phyloP scores from a whole-genome alignment of 2,329 filamentous ascomycete species.

The Aspergillus viridinutans region DNA sequence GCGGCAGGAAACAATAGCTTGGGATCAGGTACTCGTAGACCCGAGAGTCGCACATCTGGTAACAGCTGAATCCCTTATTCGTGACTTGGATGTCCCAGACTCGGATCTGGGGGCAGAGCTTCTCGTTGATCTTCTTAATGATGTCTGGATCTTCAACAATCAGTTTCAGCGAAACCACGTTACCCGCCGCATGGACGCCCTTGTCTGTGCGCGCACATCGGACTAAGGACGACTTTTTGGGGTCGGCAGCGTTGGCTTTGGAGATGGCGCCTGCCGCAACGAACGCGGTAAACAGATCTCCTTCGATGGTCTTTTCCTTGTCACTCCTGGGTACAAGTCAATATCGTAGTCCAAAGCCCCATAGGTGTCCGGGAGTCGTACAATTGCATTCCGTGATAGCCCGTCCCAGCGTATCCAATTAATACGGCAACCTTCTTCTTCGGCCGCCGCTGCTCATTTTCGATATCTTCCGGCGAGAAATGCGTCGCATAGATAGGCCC shows the following conservation, averaged over 20 bases:
- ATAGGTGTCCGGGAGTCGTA: constrained; percentile 18
- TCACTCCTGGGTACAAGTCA: constrained; percentile 36
- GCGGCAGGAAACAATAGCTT: constrained; percentile 85
- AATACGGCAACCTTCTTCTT: constrained; percentile 96
- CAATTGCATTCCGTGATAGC: constrained; percentile 97
- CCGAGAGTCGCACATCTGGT: constrained; percentile 88
- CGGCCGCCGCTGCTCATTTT: constrained; percentile 76
- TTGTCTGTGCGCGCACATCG: constrained; percentile 96
- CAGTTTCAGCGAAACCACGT: constrained; percentile 90
- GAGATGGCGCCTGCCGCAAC: constrained; percentile 89
- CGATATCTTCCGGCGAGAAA: constrained; percentile 77
- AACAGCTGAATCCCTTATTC: constrained; percentile 88
- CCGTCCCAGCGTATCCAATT: constrained; percentile 92
- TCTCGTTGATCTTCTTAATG: constrained; percentile 83
- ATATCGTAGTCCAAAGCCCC: background rate
- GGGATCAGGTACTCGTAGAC: constrained; percentile 98
- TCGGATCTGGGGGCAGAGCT: constrained; percentile 81
- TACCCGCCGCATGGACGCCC: constrained; percentile 92
- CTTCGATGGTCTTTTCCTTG: constrained; percentile 87
- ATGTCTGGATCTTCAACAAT: constrained; percentile 90
- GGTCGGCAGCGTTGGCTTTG: constrained; percentile 93
- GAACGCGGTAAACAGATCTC: constrained; percentile 89
- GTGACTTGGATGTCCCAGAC: constrained; percentile 92
- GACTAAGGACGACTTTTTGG: constrained; percentile 90
- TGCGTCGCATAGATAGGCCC: constrained; percentile 53